phyloP scores from a whole-genome alignment of 768 basidiomycete species.

The Cytidiella melzeri region DNA sequence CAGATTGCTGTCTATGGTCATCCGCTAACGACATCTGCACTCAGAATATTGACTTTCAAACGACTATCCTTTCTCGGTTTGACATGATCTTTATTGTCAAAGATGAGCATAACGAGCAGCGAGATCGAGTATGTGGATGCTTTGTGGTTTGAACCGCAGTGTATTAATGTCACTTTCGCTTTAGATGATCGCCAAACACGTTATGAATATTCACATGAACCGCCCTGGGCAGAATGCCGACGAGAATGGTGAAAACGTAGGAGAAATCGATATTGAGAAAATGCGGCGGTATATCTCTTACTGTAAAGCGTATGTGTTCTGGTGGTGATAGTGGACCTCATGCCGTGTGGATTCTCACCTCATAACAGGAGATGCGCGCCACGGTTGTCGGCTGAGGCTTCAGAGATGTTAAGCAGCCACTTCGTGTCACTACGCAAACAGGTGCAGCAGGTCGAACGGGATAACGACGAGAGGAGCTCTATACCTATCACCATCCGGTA shows the following conservation, averaged over 20 bases:
- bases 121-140: constrained; percentile 67
- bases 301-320: constrained; percentile 72
- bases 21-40: neutral
- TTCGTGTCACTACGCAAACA: constrained; percentile 91
- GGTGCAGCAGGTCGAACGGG: constrained; percentile 91
- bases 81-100: constrained; percentile 99
- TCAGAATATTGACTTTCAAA: constrained; percentile 95
- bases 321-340: neutral
- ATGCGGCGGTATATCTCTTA: constrained; percentile 98
- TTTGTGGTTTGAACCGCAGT: neutral
- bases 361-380: constrained; percentile 86
- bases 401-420: constrained; percentile 94
- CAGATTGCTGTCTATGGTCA: neutral
- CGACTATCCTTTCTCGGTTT: constrained; percentile 95
- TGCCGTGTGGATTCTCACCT: neutral
- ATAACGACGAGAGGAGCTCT: constrained; percentile 95
- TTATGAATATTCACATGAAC: constrained; percentile 99
- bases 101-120: constrained; percentile 92
- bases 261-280: constrained; percentile 93
- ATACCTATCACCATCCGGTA: constrained; percentile 98
- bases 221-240: constrained; percentile 59
- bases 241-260: constrained; percentile 60
- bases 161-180: neutral
- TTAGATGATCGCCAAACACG: constrained; percentile 92
- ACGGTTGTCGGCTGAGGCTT: constrained; percentile 85